phyloP scores from a whole-genome alignment of 768 basidiomycete genomes.

The Amanita subjunquillea region DNA sequence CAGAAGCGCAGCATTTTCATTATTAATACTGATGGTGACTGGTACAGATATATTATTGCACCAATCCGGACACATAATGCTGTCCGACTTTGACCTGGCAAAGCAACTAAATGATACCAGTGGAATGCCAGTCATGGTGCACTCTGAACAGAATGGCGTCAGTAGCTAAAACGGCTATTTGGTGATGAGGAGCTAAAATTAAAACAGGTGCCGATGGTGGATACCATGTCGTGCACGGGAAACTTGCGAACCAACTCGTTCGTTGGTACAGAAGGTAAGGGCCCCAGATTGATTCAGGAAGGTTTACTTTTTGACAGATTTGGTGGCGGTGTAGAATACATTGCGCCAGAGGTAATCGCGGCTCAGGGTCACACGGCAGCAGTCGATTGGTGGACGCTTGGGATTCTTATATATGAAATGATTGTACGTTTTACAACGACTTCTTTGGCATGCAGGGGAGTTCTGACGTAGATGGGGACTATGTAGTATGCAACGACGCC shows the following conservation, averaged over 20 bases:
- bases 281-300: slow-evolving; percentile 15
- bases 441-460: slow-evolving; percentile 19
- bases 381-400: slow-evolving; percentile 99
- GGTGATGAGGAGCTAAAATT: slow-evolving; percentile 4
- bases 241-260: slow-evolving; percentile 99
- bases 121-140: slow-evolving; percentile 80
- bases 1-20: slow-evolving; percentile 3
- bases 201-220: slow-evolving; percentile 77
- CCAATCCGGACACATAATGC: slow-evolving; percentile 97
- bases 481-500: slow-evolving; percentile 92
- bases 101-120: slow-evolving; percentile 88
- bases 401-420: slow-evolving; percentile 98
- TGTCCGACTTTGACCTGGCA: slow-evolving; percentile 98
- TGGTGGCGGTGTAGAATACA: slow-evolving; percentile 67
- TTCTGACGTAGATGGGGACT: slow-evolving; percentile 22
- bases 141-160: slow-evolving; percentile 85
- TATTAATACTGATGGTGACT: slow-evolving; percentile 6
- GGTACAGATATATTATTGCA: slow-evolving; percentile 87
- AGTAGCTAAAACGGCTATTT: slow-evolving; percentile 18
- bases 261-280: slow-evolving; percentile 93
- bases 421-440: slow-evolving; percentile 57
- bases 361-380: slow-evolving; percentile 95
- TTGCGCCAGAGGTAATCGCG: slow-evolving; percentile 97
- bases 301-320: slow-evolving; percentile 15
- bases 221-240: slow-evolving; percentile 94